phyloP scores from a whole-genome alignment of 129 eudicot genomes.

The Smallanthus sonchifolius region DNA sequence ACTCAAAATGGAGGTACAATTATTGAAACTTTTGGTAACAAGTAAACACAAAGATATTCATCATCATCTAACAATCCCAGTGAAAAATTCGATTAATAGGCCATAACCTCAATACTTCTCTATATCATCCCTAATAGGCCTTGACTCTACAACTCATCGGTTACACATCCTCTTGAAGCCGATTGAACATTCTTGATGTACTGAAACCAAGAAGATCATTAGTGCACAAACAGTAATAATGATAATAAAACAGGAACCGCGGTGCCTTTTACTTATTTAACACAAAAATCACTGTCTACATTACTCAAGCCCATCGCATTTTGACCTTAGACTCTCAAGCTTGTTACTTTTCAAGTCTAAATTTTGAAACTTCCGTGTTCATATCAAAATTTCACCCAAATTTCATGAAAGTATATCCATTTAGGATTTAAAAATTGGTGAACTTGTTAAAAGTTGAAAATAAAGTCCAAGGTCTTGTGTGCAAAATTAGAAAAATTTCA shows the following conservation, averaged over 20 bases:
- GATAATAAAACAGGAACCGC: background rate
- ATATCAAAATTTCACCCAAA: background rate
- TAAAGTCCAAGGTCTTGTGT: background rate
- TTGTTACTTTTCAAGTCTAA: background rate
- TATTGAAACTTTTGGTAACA: background rate
- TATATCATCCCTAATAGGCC: background rate
- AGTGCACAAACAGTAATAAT: background rate
- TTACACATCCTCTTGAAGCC: constrained; percentile 92
- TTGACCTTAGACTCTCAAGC: background rate
- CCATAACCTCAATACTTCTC: background rate
- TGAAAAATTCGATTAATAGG: background rate
- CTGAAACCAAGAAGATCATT: constrained; percentile 33
- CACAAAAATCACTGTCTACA: background rate
- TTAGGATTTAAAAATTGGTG: background rate
- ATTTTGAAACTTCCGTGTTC: background rate
- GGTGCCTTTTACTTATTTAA: background rate
- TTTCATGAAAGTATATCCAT: background rate
- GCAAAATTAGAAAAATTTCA: background rate
- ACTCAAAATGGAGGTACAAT: background rate
- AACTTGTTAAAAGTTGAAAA: background rate
- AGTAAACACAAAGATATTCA: background rate
- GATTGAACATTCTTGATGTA: constrained; percentile 90
- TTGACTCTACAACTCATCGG: constrained; percentile 57
- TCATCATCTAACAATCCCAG: background rate
- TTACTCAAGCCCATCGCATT: background rate